Base-by-base conservation (phyloP, 768 basidiomycete genomes). In the Holtermanniella nyarrowii region DNA sequence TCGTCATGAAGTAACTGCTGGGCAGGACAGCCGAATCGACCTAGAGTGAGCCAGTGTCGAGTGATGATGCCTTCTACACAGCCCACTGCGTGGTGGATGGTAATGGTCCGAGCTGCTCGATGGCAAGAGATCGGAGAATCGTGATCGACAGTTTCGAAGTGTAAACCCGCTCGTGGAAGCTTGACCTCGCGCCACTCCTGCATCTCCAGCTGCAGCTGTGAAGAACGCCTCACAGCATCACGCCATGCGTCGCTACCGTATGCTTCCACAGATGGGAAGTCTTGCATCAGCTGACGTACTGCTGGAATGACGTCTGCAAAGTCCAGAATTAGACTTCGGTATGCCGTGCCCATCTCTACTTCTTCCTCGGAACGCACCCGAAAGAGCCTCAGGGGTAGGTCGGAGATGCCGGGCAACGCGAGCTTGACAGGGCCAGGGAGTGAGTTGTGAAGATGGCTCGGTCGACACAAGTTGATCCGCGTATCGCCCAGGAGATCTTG, bases 381-480 rank as follows among this genome's bases (percentile, higher is more conserved):
- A 26, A 58, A 45, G 3, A 55, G n/a, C 3, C 57, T 53, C 14
- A 58, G 39, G 1, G 40, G 41, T 25, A 27, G 16, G 47, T 49
- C 43, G 13, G 26, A 21, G 5, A 4, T 11, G 2, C 43, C 43
- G 4, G 50, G 50, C 18, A 48, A 41, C 11, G 45, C 24, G 20
- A 51, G 50, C 12, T 23, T 40, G 14, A 52, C 48, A 11, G 55
- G 47, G 1, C 42, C 25, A 2, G 26, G 14, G 18, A 56, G 50
- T 1, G n/a, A 3, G 20, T 18, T 2, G n/a, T 5, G 31, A 2
- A 31, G 25, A 2, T 39, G 14, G 20, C 10, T 23, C 5, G 55
- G 55, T 20, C 47, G 51, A 44, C 55, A 57, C 20, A 53, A n/a
- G 31, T 53, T 52, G 23, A 49, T 22, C 3, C 55, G 46, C 7